phyloP scores from a whole-genome alignment of 441 rosid species.

The Pelargonium citronellum region DNA sequence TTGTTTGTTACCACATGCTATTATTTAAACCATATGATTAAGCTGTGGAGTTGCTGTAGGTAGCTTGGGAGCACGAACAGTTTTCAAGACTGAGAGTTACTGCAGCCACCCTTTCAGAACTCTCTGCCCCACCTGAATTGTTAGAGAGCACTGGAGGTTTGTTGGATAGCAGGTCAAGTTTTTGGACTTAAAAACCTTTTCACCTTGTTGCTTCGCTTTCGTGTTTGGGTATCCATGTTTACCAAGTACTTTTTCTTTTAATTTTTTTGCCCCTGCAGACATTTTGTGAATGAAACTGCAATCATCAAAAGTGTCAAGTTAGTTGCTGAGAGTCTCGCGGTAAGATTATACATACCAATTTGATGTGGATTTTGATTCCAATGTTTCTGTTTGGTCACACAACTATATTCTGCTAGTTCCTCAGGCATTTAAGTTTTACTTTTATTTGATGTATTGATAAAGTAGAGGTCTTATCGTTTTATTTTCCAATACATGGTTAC shows the following conservation, averaged over 20 bases:
- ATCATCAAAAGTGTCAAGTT: slow-evolving; percentile 66
- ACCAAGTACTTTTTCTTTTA: slow-evolving; percentile 12
- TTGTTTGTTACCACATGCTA: neutral
- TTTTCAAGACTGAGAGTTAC: slow-evolving; percentile 91
- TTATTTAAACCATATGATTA: slow-evolving; percentile 23
- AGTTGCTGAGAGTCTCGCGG: slow-evolving; percentile 93
- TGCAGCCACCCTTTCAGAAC: slow-evolving; percentile 89
- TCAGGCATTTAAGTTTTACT: neutral
- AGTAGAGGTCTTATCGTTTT: neutral
- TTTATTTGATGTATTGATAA: neutral
- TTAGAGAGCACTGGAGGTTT: slow-evolving; percentile 75
- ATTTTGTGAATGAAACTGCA: slow-evolving; percentile 57
- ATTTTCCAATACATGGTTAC: neutral
- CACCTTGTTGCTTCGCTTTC: slow-evolving; percentile 1
- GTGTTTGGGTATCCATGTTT: slow-evolving; percentile 13
- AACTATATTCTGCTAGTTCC: too few relatives aligned
- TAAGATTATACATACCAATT: slow-evolving; percentile 20
- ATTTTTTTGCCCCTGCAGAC: slow-evolving; percentile 34
- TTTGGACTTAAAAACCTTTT: slow-evolving; percentile 17
- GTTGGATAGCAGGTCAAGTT: slow-evolving; percentile 60
- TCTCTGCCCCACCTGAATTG: slow-evolving; percentile 64
- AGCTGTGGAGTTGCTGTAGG: slow-evolving; percentile 52
- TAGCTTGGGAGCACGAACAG: slow-evolving; percentile 99
- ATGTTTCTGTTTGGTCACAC: slow-evolving; percentile 63
- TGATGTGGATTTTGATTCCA: slow-evolving; percentile 20